Conservation (phyloP, 139 green algal species). For the Closterium sp. region DNA sequence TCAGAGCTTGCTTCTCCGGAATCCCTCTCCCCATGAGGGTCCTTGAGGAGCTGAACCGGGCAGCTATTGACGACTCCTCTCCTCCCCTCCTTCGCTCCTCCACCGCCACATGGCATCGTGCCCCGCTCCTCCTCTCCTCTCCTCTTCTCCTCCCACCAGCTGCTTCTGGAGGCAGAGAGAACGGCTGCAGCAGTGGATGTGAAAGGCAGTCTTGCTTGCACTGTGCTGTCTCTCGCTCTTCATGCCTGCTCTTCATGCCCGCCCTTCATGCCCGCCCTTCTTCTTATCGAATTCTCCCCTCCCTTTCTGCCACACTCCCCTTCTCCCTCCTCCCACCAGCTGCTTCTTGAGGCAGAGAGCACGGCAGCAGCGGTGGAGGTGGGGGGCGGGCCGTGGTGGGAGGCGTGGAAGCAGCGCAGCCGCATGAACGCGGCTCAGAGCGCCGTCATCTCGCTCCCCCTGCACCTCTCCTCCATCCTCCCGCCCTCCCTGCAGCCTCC, state of each 20-base stretch:
- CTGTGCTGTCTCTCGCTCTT: too few relatives aligned
- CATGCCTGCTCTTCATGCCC: too few relatives aligned
- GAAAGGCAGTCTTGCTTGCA: too few relatives aligned
- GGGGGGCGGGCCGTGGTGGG: slow-evolving; percentile 89
- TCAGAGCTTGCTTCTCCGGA: too few relatives aligned
- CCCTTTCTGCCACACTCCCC: too few relatives aligned
- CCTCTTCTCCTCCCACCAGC: neutral
- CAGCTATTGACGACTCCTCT: too few relatives aligned
- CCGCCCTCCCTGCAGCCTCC: slow-evolving; percentile 8
- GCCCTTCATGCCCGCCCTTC: too few relatives aligned
- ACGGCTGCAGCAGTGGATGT: neutral
- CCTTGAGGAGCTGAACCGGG: too few relatives aligned
- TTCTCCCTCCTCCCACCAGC: neutral
- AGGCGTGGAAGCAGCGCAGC: slow-evolving; percentile 61
- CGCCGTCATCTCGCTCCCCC: slow-evolving; percentile 25
- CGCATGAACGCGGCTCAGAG: slow-evolving; percentile 13
- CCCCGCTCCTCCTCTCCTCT: too few relatives aligned
- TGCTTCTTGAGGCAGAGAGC: slow-evolving; percentile 27
- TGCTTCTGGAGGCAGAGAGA: neutral
- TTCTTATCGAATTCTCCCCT: neutral
- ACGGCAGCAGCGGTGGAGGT: slow-evolving; percentile 61
- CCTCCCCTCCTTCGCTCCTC: too few relatives aligned
- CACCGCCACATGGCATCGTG: neutral
- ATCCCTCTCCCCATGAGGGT: too few relatives aligned
- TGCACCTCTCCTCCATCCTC: slow-evolving; percentile 23